A percentile compares a stretch with the other conserved stretches of the same genome.
These are phyloP conservation scores for Ophiostoma himal-ulmi DNA, from an alignment of 2,329 filamentous ascomycete genomes.

Conservation along the genomic window DNA sequence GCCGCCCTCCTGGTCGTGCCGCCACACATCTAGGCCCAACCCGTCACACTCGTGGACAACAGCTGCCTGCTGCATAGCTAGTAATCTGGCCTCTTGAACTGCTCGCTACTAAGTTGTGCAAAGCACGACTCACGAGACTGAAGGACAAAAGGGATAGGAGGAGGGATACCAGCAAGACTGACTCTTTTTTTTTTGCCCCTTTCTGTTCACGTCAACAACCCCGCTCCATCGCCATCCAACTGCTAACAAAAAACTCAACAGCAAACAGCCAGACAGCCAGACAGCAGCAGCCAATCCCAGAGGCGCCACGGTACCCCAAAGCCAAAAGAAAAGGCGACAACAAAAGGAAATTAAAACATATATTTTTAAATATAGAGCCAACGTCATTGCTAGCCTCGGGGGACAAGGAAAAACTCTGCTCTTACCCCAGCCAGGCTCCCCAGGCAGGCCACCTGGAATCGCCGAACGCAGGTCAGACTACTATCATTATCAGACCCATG, in stretches of 20 bases:
- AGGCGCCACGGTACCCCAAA: background rate
- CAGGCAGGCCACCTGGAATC: background rate
- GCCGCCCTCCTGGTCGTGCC: background rate
- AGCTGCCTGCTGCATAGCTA: background rate
- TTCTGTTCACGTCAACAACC: slow-evolving; percentile 17
- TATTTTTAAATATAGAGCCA: slow-evolving; percentile 11
- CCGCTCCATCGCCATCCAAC: slow-evolving; percentile 24
- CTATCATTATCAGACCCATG: background rate
- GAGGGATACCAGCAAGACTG: background rate
- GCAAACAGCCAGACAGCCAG: background rate
- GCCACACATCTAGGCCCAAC: background rate
- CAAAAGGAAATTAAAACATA: slow-evolving; percentile 10
- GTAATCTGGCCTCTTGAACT: background rate
- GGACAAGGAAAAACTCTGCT: slow-evolving; percentile 22
- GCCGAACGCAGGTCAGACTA: slow-evolving; percentile 15
- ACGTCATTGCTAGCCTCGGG: slow-evolving; percentile 26
- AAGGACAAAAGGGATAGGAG: background rate
- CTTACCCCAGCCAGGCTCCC: slow-evolving; percentile 14
- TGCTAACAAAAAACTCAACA: slow-evolving; percentile 18
- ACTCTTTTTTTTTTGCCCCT: background rate
- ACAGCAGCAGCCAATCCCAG: slow-evolving; percentile 15
- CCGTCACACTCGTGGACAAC: background rate
- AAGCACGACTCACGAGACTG: background rate
- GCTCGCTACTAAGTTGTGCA: background rate
- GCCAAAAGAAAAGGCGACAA: background rate